Evolutionary conservation across 2,329 filamentous ascomycete species (phyloP).

Genomic region (Colletotrichum karsti): DNA sequence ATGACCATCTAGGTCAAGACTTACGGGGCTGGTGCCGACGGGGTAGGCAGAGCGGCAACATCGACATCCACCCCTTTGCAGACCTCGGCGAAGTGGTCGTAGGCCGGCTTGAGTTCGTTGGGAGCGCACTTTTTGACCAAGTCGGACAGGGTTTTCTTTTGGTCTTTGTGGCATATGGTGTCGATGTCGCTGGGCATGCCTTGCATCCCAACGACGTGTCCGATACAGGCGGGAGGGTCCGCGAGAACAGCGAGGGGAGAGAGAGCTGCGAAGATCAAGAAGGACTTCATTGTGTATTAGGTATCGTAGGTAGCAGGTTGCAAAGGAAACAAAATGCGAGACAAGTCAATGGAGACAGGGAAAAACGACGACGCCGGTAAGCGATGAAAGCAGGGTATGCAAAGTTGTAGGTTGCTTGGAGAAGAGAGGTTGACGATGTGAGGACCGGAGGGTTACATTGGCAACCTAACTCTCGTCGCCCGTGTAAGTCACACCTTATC

Average conservation of each 20-base stretch:
- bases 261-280: slow-evolving; percentile 13
- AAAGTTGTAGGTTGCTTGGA: neutral
- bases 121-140: slow-evolving; percentile 18
- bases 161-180: slow-evolving; percentile 23
- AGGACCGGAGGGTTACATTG: neutral
- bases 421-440: too few relatives aligned
- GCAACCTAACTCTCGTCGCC: neutral
- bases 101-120: slow-evolving; percentile 15
- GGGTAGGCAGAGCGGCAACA: neutral
- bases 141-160: slow-evolving; percentile 27
- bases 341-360: neutral
- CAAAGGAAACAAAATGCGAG: neutral
- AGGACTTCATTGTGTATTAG: neutral
- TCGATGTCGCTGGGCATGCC: slow-evolving; percentile 10
- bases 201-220: slow-evolving; percentile 30
- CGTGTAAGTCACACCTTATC: neutral
- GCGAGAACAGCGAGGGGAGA: slow-evolving; percentile 18
- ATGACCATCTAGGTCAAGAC: neutral
- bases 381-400: neutral
- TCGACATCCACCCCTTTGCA: slow-evolving; percentile 17
- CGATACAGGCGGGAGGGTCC: slow-evolving; percentile 29
- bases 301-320: neutral
- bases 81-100: slow-evolving; percentile 14
- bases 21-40: neutral
- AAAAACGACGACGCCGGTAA: neutral